Evolutionary conservation across 441 rosid species (phyloP).

Genomic region (Syzygium syzygioides): DNA sequence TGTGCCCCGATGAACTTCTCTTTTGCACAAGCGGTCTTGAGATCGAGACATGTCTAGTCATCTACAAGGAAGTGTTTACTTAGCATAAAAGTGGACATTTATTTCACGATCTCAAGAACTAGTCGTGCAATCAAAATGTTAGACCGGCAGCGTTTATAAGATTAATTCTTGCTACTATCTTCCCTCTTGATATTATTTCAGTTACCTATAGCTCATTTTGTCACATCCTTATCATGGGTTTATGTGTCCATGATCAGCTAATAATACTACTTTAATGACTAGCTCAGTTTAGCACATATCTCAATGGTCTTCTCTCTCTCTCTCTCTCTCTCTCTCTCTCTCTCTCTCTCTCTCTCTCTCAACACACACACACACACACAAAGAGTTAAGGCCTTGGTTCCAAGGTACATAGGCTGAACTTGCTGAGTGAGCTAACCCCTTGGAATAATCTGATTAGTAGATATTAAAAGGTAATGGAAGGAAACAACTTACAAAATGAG

Average conservation of each 20-base stretch:
- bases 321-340: not conserved
- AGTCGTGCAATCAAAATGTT: not conserved
- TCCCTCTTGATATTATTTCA: not conserved
- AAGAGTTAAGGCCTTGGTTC: not conserved
- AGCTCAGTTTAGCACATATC: not conserved
- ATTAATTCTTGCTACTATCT: not conserved
- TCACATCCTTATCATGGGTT: not conserved
- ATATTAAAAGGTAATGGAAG: not conserved
- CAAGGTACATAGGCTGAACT: not conserved
- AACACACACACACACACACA: not conserved
- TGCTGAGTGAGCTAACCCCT: not conserved
- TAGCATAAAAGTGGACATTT: not conserved
- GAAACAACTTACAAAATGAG: not conserved
- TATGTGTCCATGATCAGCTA: not conserved
- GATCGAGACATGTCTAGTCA: not conserved
- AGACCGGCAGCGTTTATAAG: not conserved
- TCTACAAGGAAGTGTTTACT: not conserved
- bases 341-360: too few relatives aligned
- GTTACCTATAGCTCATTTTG: not conserved
- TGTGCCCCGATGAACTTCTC: not conserved
- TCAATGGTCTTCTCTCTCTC: not conserved
- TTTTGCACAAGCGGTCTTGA: not conserved
- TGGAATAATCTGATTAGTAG: not conserved
- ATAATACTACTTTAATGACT: not conserved
- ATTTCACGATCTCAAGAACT: not conserved